Base-by-base conservation (phyloP, 2,329 filamentous ascomycete species). In the Trichoderma sp. region DNA sequence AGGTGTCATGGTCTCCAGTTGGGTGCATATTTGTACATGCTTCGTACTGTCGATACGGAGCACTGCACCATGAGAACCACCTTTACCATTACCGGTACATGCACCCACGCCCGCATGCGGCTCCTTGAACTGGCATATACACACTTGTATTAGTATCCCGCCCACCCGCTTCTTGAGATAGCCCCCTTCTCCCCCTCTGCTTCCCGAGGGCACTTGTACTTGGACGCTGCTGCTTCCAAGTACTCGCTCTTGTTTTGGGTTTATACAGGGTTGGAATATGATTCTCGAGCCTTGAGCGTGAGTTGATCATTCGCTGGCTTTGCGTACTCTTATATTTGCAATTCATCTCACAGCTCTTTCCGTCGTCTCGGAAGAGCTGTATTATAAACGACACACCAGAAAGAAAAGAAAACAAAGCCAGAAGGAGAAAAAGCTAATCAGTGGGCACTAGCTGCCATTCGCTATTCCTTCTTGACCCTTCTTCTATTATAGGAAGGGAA, bases 401-500 rank as follows among this genome's bases (percentile, higher is more conserved):
- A 21, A 9, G n/a, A 67, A 31, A 31, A 31, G 29, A 31, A 31
- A 33, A 33, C 8, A 33, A 11, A 33, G 8, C 31, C 7, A 53
- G 31, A 56, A 24, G 21, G 35, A 6, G 18, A 9, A 35, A 35
- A 63, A 35, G 41, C 64, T 68, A 69, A 75, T 56, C 41, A 64
- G 53, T 59, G 62, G 62, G 45, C 71, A 65, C 71, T 31, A 74
- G 71, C 31, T 75, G 73, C 73, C 65, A 33, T 67, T 75, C 73
- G 64, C 59, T 75, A 69, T 56, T 71, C 35, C 59, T 53, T 29
- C 71, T 66, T 56, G 71, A 27, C 18, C 35, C 60, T 33, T 35
- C 68, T 50, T 35, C 68, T 50, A 33, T 9, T 35, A 63, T n/a
- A 63, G 38, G 35, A 45, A 63, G 38, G 59, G 27, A 35, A 53